phyloP scores from a whole-genome alignment of 2,329 filamentous ascomycete genomes.

The Scopulariopsis brevicaulis region DNA sequence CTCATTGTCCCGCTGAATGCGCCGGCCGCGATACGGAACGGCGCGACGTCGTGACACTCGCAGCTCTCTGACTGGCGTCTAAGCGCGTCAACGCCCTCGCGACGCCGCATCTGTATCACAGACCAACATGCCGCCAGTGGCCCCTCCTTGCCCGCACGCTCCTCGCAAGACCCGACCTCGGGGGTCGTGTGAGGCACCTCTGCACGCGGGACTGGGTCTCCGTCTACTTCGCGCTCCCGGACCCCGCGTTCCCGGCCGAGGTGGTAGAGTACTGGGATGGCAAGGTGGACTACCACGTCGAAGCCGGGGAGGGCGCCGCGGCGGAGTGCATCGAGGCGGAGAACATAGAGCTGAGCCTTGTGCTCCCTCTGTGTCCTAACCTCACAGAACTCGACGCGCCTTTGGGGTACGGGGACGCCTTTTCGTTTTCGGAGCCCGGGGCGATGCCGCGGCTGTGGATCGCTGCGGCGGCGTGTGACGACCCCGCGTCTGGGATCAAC shows the following conservation, averaged over 20 bases:
- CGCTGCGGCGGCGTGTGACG: background rate
- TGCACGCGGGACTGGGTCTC: background rate
- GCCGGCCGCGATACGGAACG: background rate
- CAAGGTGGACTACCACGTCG: background rate
- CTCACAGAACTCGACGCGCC: background rate
- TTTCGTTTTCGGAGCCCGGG: background rate
- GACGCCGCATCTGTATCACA: slow-evolving; percentile 1
- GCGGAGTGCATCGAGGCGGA: background rate
- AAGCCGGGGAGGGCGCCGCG: background rate
- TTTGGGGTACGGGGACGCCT: background rate
- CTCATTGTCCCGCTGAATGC: background rate
- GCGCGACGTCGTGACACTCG: background rate
- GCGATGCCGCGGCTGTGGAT: background rate
- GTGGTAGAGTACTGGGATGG: background rate
- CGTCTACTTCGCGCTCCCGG: background rate
- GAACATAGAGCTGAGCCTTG: background rate
- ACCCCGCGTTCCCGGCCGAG: background rate
- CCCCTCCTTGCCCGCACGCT: slow-evolving; percentile 1
- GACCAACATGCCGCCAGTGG: background rate
- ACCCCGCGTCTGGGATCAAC: background rate
- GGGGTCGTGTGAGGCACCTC: background rate
- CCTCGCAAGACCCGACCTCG: background rate
- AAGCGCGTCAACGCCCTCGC: background rate
- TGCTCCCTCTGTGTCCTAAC: background rate
- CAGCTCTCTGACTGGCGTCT: slow-evolving; percentile 1